phyloP scores from a whole-genome alignment of 2,329 filamentous ascomycete genomes.

The Neoarthrinium moseri region DNA sequence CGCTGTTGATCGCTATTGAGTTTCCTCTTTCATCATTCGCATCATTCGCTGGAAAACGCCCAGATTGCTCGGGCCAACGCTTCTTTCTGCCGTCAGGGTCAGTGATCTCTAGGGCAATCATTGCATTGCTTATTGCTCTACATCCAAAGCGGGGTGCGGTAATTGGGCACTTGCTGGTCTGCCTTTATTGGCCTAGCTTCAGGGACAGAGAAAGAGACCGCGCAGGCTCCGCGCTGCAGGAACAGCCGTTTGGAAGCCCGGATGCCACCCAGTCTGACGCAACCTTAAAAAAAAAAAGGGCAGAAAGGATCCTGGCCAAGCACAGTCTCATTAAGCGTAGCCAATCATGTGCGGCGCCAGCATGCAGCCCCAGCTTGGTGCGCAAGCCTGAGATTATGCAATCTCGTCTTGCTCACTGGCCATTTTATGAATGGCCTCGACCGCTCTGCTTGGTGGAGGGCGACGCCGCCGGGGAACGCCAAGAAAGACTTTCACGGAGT shows the following conservation, averaged over 20 bases:
- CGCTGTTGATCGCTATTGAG: no score
- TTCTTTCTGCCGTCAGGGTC: background rate
- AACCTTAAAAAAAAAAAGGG: no score
- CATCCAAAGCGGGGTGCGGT: background rate
- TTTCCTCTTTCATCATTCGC: no score
- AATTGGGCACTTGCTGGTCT: slow-evolving; percentile 1
- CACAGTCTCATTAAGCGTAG: background rate
- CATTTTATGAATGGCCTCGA: slow-evolving; percentile 7
- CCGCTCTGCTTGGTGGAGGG: background rate
- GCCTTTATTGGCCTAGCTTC: slow-evolving; percentile 1
- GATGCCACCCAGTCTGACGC: slow-evolving; percentile 6
- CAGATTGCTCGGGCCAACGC: background rate
- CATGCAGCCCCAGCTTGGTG: background rate
- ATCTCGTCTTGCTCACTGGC: slow-evolving; percentile 4
- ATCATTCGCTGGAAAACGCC: no score
- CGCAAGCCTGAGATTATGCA: slow-evolving; percentile 3
- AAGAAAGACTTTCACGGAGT: slow-evolving; percentile 1
- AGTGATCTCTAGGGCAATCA: background rate
- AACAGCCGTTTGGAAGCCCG: slow-evolving; percentile 1
- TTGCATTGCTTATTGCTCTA: background rate
- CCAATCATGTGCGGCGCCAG: background rate
- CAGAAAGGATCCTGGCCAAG: slow-evolving; percentile 9
- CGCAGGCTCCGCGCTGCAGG: background rate
- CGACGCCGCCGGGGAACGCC: background rate
- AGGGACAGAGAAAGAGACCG: background rate